phyloP scores from a whole-genome alignment of 2,329 filamentous ascomycete genomes.

The Epichloe typhina region DNA sequence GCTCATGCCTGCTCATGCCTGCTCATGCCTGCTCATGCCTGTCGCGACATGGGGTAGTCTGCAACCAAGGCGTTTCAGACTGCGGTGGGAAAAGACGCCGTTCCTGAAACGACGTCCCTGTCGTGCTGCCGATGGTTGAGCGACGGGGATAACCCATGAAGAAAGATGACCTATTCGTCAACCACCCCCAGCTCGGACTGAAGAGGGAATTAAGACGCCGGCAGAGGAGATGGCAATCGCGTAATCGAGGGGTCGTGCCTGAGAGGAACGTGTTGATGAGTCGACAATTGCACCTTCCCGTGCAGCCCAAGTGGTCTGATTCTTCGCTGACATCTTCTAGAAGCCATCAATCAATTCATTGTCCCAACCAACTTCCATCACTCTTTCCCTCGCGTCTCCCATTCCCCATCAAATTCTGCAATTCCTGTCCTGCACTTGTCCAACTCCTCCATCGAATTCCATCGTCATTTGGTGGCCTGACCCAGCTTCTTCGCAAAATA shows the following conservation, averaged over 20 bases:
- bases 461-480: background rate
- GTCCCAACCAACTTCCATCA: conserved; percentile 4
- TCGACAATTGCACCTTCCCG: background rate
- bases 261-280: too few relatives aligned
- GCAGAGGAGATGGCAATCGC: background rate
- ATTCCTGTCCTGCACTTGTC: background rate
- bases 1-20: too few relatives aligned
- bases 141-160: background rate
- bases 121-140: background rate
- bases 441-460: background rate
- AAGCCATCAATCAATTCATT: conserved; percentile 9
- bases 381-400: conserved; percentile 4
- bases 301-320: conserved; percentile 1
- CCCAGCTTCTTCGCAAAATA: background rate
- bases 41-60: conserved; percentile 3
- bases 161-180: conserved; percentile 2
- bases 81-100: conserved; percentile 15
- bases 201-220: background rate
- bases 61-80: conserved; percentile 14
- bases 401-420: background rate
- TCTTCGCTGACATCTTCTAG: conserved; percentile 20
- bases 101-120: conserved; percentile 15
- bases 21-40: background rate
- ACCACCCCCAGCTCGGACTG: background rate
- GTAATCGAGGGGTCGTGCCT: background rate